phyloP scores from a whole-genome alignment of 2,329 filamentous ascomycete species.

The Sarocladiaceae sp. region DNA sequence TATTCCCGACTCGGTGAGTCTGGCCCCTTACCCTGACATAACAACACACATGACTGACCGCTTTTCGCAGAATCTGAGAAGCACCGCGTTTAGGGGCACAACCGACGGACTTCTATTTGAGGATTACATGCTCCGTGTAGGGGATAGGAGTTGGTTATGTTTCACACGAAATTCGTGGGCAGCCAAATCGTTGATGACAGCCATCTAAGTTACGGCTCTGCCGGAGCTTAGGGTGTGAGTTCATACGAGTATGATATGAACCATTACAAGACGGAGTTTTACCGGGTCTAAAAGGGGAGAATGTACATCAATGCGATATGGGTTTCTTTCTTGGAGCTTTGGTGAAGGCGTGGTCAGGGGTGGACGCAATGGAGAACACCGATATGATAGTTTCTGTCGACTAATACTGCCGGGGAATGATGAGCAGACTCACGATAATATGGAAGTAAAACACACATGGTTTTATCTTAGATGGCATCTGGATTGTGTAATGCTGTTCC shows the following conservation, averaged over 20 bases:
- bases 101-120: neutral
- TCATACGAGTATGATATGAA: neutral
- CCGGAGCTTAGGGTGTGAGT: too few relatives aligned
- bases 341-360: too few relatives aligned
- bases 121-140: neutral
- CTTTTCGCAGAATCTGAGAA: conserved; percentile 36
- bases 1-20: conserved; percentile 87
- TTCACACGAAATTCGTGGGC: too few relatives aligned
- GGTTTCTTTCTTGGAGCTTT: neutral
- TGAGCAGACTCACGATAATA: too few relatives aligned
- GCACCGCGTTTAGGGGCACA: conserved; percentile 31
- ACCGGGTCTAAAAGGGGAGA: conserved; percentile 7
- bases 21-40: conserved; percentile 11
- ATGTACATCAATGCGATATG: neutral
- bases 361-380: too few relatives aligned
- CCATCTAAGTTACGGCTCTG: too few relatives aligned
- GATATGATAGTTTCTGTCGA: too few relatives aligned
- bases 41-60: conserved; percentile 17
- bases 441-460: too few relatives aligned
- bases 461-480: too few relatives aligned
- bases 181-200: too few relatives aligned
- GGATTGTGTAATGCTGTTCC: too few relatives aligned
- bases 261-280: neutral
- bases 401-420: too few relatives aligned
- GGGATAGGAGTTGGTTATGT: neutral